Evolutionary conservation across 2,329 filamentous ascomycete species (phyloP), one percentile per base, ranked within the genome.

Genomic region (Emydomyces testavorans): DNA sequence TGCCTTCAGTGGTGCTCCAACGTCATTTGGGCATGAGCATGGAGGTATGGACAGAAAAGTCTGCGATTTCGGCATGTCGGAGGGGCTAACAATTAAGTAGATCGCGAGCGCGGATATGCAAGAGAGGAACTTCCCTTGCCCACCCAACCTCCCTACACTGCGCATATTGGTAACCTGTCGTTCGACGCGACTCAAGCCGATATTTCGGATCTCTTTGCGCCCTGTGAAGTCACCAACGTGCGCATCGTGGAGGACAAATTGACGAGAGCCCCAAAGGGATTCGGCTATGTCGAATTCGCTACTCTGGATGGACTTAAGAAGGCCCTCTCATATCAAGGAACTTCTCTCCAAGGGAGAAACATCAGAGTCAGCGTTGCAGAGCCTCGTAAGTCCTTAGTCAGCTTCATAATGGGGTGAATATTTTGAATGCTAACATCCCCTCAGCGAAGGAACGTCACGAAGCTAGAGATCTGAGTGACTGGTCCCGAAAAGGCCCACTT

Each of bases 211-310:
- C 92, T 96, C 63, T 94, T 98, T 63, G 71, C 75, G 45, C 85
- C 76, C 49, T 95, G 90, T 66, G 78, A 87, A 55, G 82, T 95
- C 58, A 84, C 84, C 56, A 95, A 80, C 64, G 87, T 98, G 56
- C 85, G 92, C 60, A 88, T 98, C 60, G 94, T 98, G 54, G 90
- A 95, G 72, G 93, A 98, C 69, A 92, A 90, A 63, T 76, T 94
- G 65, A 84, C 92, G 63, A 80, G 83, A 67, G 88, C 89, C 62
- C 92, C 92, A 56, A 98, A 98, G 74, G 92, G 92, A 41, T 98
- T 98, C 61, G 92, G 90, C 53, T 98, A 98, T 65, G 90, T 94
- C 56, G 92, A 98, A 67, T 98, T 98, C 61, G 80, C 76, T 56
- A 82, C 80, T 44, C 71, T 92, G 37, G 90, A 96, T 42, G 90